A percentile compares a stretch with the other conserved stretches of the same genome.
These are phyloP conservation scores for Neurospora tetrasperma DNA, from an alignment of 495 filamentous ascomycete species.

Conservation along the genomic window DNA sequence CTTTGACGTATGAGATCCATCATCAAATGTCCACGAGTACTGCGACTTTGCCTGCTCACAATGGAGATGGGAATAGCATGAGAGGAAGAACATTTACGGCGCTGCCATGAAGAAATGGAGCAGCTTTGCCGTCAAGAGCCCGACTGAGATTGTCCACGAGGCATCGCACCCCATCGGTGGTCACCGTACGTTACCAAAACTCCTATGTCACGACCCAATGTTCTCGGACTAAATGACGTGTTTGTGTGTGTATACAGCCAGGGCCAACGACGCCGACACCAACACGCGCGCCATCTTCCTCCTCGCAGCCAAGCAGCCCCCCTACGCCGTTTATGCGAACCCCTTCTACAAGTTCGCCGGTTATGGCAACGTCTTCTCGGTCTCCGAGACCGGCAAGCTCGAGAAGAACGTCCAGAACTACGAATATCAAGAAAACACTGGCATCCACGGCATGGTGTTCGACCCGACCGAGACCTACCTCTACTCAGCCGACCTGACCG, in stretches of 20 bases:
- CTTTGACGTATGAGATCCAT: slow-evolving; percentile 51
- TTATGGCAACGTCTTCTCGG: slow-evolving; percentile 67
- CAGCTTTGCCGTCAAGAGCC: slow-evolving; percentile 63
- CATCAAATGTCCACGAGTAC: neutral
- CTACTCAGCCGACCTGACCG: slow-evolving; percentile 74
- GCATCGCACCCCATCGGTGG: slow-evolving; percentile 58
- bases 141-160: slow-evolving; percentile 68
- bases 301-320: slow-evolving; percentile 62
- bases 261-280: slow-evolving; percentile 54
- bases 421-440: slow-evolving; percentile 59
- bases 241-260: slow-evolving; percentile 33
- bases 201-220: neutral
- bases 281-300: slow-evolving; percentile 83
- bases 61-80: slow-evolving; percentile 41
- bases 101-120: slow-evolving; percentile 86
- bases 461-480: slow-evolving; percentile 75
- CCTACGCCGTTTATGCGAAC: slow-evolving; percentile 74
- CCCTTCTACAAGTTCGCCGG: slow-evolving; percentile 80
- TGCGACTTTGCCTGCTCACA: slow-evolving; percentile 14
- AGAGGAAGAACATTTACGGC: slow-evolving; percentile 74
- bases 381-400: slow-evolving; percentile 50
- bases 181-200: slow-evolving; percentile 30
- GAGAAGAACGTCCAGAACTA: slow-evolving; percentile 68
- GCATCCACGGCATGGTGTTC: slow-evolving; percentile 84
- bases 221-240: neutral